Evolutionary conservation across 225 moss, liverwort and hornwort genomes (phyloP).

Genomic region (Asterella californica): DNA sequence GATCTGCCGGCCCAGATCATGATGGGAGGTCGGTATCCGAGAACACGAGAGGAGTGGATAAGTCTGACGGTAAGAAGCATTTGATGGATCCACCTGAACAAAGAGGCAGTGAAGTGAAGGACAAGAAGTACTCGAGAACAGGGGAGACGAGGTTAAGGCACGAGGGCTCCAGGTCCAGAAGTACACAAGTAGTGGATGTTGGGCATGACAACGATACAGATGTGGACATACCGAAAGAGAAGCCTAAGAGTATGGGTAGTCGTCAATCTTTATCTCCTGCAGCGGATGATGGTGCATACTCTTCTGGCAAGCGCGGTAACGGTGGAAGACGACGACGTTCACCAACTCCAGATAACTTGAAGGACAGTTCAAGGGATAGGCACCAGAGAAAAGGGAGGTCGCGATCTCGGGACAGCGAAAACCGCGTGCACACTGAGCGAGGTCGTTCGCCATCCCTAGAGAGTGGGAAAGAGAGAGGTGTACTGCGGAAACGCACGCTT

Average conservation of each 20-base stretch:
- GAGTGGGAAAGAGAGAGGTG: constrained; percentile 20
- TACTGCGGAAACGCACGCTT: constrained; percentile 21
- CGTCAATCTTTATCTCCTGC: constrained; percentile 25
- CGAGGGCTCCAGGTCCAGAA: constrained; percentile 22
- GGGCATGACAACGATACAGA: background rate
- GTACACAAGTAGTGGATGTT: constrained; percentile 20
- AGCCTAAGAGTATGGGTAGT: constrained; percentile 7
- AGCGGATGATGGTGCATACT: constrained; percentile 17
- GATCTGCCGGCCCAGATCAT: constrained; percentile 10
- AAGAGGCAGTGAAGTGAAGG: constrained; percentile 15
- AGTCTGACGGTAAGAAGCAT: constrained; percentile 24
- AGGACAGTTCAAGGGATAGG: constrained; percentile 18
- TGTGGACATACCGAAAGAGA: constrained; percentile 16
- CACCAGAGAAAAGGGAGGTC: constrained; percentile 47
- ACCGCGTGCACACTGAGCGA: constrained; percentile 31
- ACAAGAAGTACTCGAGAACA: constrained; percentile 18
- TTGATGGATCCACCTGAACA: constrained; percentile 25
- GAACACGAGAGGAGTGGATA: constrained; percentile 18
- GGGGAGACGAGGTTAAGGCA: constrained; percentile 9
- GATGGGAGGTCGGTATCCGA: constrained; percentile 20
- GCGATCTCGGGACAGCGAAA: constrained; percentile 48
- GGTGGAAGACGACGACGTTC: constrained; percentile 28
- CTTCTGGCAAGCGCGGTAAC: constrained; percentile 16
- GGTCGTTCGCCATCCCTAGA: constrained; percentile 37
- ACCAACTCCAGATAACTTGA: constrained; percentile 24